Evolutionary conservation across 2,329 filamentous ascomycete species (phyloP).

Genomic region (Zasmidium angulare): DNA sequence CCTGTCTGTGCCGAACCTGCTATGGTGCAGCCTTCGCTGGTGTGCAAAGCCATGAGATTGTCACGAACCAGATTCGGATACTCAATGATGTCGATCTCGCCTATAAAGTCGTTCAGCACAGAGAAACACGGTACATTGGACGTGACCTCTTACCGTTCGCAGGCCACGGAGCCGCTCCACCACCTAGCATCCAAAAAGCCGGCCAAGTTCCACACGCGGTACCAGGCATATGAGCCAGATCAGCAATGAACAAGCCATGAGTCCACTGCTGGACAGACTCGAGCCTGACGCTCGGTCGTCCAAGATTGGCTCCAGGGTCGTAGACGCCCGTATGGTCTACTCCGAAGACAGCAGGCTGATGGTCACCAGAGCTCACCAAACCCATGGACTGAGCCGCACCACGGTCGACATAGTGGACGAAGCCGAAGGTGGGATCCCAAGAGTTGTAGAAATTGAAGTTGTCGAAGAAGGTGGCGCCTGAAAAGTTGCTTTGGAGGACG

Average conservation of each 20-base stretch:
- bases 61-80: constrained; percentile 35
- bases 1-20: constrained; percentile 42
- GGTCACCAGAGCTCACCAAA: constrained; percentile 22
- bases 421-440: constrained; percentile 35
- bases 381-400: constrained; percentile 31
- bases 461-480: constrained; percentile 32
- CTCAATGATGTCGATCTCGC: constrained; percentile 43
- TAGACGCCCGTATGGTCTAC: constrained; percentile 28
- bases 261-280: constrained; percentile 64
- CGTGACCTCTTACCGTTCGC: constrained; percentile 41
- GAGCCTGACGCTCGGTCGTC: constrained; percentile 70
- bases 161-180: constrained; percentile 45
- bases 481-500: constrained; percentile 18
- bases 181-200: constrained; percentile 60
- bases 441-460: constrained; percentile 37
- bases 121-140: too few relatives aligned
- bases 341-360: constrained; percentile 22
- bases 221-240: constrained; percentile 75
- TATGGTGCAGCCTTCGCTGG: constrained; percentile 33
- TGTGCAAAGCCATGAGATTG: constrained; percentile 39
- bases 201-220: constrained; percentile 67
- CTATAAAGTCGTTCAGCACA: constrained; percentile 24
- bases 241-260: constrained; percentile 68
- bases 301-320: constrained; percentile 41
- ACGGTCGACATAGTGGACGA: constrained; percentile 45